These are phyloP conservation scores for Blastocystis sp. DNA, from an alignment of 352 stramenopile genomes.

Conservation along the genomic window DNA sequence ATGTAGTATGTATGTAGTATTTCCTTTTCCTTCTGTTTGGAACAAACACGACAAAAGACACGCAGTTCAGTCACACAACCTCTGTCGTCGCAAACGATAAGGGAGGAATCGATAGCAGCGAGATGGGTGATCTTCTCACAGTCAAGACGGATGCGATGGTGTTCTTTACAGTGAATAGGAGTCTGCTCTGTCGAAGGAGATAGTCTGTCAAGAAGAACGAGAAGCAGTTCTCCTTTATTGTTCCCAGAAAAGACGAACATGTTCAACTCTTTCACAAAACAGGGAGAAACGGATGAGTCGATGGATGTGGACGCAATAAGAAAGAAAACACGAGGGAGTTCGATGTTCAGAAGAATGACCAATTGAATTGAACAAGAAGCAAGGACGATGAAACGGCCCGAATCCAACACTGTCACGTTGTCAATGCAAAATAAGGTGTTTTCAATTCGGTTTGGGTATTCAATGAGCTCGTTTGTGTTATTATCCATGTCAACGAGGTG, in stretches of 20 bases:
- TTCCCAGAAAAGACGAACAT: slow-evolving; percentile 2
- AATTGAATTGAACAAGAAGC: neutral
- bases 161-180: neutral
- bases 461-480: too few species aligned
- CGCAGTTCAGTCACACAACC: neutral
- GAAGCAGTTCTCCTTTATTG: neutral
- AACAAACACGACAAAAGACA: neutral
- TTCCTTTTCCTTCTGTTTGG: too few species aligned
- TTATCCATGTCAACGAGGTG: neutral
- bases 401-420: too few species aligned
- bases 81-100: neutral
- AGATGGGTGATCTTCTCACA: neutral
- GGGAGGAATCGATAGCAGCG: neutral
- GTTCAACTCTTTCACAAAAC: neutral
- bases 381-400: neutral
- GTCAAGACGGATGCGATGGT: slow-evolving; percentile 24
- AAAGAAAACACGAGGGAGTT: neutral
- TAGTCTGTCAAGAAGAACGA: neutral
- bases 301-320: neutral
- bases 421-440: too few species aligned
- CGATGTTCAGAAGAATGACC: neutral
- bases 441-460: too few species aligned
- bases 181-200: neutral
- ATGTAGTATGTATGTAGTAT: neutral
- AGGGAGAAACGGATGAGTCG: neutral